These are phyloP conservation scores for Filobasidium floriforme DNA, from an alignment of 768 basidiomycete genomes.

Conservation along the genomic window DNA sequence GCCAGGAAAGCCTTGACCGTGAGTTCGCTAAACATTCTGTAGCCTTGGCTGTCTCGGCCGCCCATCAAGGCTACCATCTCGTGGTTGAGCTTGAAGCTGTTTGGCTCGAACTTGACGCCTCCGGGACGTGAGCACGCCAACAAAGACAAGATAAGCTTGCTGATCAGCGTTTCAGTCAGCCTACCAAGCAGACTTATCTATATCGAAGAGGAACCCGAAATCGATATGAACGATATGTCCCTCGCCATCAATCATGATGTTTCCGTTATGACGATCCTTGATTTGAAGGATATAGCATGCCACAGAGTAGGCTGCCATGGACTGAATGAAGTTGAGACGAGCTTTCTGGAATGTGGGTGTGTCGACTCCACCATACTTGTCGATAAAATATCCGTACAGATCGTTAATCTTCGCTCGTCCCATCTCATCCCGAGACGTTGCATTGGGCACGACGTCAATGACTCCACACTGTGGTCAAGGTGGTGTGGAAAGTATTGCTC, in stretches of 20 bases:
- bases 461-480: constrained; percentile 69
- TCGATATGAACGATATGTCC: constrained; percentile 96
- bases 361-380: constrained; percentile 85
- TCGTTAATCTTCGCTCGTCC: constrained; percentile 97
- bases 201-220: constrained; percentile 93
- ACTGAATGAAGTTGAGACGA: constrained; percentile 91
- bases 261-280: constrained; percentile 97
- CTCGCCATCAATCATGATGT: constrained; percentile 98
- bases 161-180: neutral
- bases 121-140: constrained; percentile 5
- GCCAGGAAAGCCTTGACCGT: constrained; percentile 95
- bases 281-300: constrained; percentile 97
- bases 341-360: constrained; percentile 85
- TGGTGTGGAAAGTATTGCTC: constrained; percentile 7
- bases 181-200: constrained; percentile 61
- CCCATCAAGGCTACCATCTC: constrained; percentile 99
- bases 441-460: constrained; percentile 95
- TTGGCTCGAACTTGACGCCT: constrained; percentile 98
- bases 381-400: constrained; percentile 82
- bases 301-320: constrained; percentile 98
- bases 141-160: constrained; percentile 4
- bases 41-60: constrained; percentile 86
- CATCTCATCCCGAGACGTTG: constrained; percentile 98
- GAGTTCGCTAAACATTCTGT: constrained; percentile 84
- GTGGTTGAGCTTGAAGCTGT: constrained; percentile 95